phyloP scores from a whole-genome alignment of 1,284 basidiomycete genomes.

The Ganoderma sinense region DNA sequence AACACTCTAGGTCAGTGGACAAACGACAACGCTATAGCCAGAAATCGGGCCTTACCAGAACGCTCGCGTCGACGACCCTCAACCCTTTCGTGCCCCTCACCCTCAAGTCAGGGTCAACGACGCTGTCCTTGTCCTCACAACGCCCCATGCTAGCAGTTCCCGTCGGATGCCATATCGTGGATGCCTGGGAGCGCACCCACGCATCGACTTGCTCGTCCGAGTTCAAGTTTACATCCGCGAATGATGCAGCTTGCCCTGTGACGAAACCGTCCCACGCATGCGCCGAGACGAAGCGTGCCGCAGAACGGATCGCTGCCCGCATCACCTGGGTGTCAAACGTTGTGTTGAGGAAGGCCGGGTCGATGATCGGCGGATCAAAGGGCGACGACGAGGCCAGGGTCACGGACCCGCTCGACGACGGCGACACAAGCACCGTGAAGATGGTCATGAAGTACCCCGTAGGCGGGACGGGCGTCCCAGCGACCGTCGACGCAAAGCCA shows the following conservation, averaged over 20 bases:
- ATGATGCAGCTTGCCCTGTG: slow-evolving; percentile 35
- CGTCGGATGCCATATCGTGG: slow-evolving; percentile 29
- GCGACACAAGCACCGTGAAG: slow-evolving; percentile 6
- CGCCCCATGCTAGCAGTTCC: slow-evolving; percentile 37
- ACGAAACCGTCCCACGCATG: slow-evolving; percentile 46
- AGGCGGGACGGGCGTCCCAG: slow-evolving; percentile 10
- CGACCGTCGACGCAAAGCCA: slow-evolving; percentile 23
- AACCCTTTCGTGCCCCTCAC: slow-evolving; percentile 37
- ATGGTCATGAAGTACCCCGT: slow-evolving; percentile 12
- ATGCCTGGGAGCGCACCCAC: slow-evolving; percentile 2
- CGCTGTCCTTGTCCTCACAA: slow-evolving; percentile 22
- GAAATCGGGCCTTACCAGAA: slow-evolving; percentile 28
- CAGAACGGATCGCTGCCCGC: slow-evolving; percentile 41
- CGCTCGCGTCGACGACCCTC: slow-evolving; percentile 39
- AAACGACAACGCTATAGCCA: not conserved
- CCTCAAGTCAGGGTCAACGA: slow-evolving; percentile 37
- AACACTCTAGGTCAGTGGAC: not conserved
- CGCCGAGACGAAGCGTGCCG: slow-evolving; percentile 41
- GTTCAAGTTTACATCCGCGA: slow-evolving; percentile 35
- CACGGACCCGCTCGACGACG: slow-evolving; percentile 39
- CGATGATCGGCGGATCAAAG: slow-evolving; percentile 48
- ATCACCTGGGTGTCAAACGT: slow-evolving; percentile 47
- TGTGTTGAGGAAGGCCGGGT: slow-evolving; percentile 44
- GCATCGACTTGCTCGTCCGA: slow-evolving; percentile 31
- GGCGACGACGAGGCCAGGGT: slow-evolving; percentile 41